Evolutionary conservation across 495 filamentous ascomycete genomes (phyloP).

Genomic region (Neurospora sp.): DNA sequence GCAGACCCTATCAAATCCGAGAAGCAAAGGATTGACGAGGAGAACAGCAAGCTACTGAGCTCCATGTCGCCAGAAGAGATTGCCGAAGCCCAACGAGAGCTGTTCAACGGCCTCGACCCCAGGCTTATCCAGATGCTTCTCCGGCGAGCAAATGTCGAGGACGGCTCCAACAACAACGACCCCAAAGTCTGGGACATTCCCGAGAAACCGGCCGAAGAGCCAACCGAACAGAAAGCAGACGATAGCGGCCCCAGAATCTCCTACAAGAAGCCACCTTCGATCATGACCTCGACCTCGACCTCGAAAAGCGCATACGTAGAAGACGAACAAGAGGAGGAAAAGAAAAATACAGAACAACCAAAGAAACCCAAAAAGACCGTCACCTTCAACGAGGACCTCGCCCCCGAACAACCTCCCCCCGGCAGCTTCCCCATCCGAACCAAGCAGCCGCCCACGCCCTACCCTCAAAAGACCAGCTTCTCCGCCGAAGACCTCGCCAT

Average conservation of each 20-base stretch:
- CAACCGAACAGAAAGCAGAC: neutral
- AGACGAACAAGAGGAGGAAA: neutral
- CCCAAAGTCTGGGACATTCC: neutral
- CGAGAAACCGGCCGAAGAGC: conserved; percentile 7
- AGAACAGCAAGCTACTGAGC: conserved; percentile 66
- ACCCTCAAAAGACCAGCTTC: conserved; percentile 12
- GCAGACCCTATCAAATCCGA: conserved; percentile 38
- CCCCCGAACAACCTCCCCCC: conserved; percentile 9
- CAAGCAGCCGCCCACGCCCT: conserved; percentile 12
- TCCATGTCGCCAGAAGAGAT: conserved; percentile 79
- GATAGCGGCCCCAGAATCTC: neutral
- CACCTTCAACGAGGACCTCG: conserved; percentile 18
- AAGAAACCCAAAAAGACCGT: conserved; percentile 20
- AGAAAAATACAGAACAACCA: neutral
- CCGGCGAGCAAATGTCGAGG: conserved; percentile 68
- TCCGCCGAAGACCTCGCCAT: conserved; percentile 17
- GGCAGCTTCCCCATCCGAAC: conserved; percentile 17
- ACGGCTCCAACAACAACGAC: conserved; percentile 17
- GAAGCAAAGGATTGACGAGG: conserved; percentile 60
- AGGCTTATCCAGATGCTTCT: conserved; percentile 66
- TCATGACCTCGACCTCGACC: neutral
- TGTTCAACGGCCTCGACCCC: conserved; percentile 59
- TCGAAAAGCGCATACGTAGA: conserved; percentile 1
- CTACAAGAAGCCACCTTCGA: neutral
- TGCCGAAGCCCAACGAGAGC: conserved; percentile 60